Percentiles rank a stretch among this genome's conserved stretches.
Conservation (phyloP, 176 grass and related monocot species). For the Zoysia japonica region DNA sequence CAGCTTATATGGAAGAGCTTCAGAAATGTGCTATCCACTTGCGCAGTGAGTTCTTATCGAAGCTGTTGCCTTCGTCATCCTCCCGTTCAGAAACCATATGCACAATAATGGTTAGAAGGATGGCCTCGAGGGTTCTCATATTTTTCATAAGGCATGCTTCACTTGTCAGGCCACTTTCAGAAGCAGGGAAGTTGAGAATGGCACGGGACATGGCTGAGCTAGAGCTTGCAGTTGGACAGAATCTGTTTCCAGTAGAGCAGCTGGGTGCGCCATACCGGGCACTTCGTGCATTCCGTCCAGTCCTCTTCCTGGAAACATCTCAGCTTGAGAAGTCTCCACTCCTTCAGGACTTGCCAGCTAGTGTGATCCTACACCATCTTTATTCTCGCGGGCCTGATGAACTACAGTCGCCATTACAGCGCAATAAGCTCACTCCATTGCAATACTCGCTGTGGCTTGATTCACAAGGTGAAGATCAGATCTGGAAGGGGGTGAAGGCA, state of each 20-base stretch:
- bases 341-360: constrained; percentile 73
- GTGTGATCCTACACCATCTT: constrained; percentile 89
- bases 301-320: constrained; percentile 89
- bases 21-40: constrained; percentile 86
- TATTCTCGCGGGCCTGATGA: constrained; percentile 90
- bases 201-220: constrained; percentile 98
- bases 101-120: constrained; percentile 83
- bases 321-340: constrained; percentile 74
- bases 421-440: constrained; percentile 70
- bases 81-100: constrained; percentile 91
- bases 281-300: constrained; percentile 78
- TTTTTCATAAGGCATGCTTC: constrained; percentile 98
- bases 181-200: constrained; percentile 93
- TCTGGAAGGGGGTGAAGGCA: constrained; percentile 94
- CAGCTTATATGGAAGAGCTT: constrained; percentile 95
- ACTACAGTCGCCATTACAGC: constrained; percentile 85
- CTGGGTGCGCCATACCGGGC: constrained; percentile 85
- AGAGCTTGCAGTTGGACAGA: constrained; percentile 87
- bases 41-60: constrained; percentile 84
- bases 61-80: constrained; percentile 80
- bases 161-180: constrained; percentile 92
- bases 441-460: constrained; percentile 96
- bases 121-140: constrained; percentile 91
- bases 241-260: constrained; percentile 97
- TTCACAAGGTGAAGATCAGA: constrained; percentile 83